These are phyloP conservation scores for Geotrichum europaeum DNA, from an alignment of 1,139 yeast genomes.

Conservation along the genomic window DNA sequence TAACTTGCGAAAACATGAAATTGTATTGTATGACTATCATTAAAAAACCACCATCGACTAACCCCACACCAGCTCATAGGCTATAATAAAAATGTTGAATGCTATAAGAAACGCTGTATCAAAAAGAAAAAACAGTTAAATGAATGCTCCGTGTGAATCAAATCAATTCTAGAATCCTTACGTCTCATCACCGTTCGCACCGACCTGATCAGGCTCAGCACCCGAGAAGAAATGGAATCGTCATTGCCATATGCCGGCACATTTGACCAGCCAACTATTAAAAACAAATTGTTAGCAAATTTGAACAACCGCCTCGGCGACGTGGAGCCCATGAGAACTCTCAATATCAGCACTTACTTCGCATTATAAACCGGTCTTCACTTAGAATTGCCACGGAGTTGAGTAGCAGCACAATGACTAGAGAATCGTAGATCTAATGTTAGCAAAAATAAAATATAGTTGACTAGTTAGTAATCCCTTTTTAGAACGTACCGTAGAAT, in stretches of 20 bases:
- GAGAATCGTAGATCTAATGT: neutral
- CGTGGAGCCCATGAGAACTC: neutral
- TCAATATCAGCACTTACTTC: conserved; percentile 44
- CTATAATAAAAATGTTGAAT: conserved; percentile 57
- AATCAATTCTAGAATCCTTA: conserved; percentile 30
- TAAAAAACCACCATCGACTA: conserved; percentile 28
- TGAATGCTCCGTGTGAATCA: neutral
- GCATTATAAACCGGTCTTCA: conserved; percentile 72
- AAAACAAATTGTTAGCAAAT: conserved; percentile 18
- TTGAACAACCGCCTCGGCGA: neutral
- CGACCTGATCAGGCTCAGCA: conserved; percentile 63
- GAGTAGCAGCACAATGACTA: conserved; percentile 52
- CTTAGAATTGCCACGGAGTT: conserved; percentile 76
- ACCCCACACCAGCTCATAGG: conserved; percentile 72
- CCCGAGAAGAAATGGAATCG: conserved; percentile 48
- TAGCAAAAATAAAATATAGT: neutral
- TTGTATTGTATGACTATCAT: neutral
- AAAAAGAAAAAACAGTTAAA: conserved; percentile 2
- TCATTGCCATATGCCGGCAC: conserved; percentile 39
- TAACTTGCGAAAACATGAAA: neutral
- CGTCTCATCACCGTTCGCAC: conserved; percentile 68
- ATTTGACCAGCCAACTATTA: conserved; percentile 30
- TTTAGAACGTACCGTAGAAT: conserved; percentile 45
- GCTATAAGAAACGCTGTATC: conserved; percentile 58
- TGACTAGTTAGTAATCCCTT: neutral